Evolutionary conservation across 1,284 basidiomycete species (phyloP), one percentile per base, ranked within the genome.

Genomic region (Ganoderma multipileum): DNA sequence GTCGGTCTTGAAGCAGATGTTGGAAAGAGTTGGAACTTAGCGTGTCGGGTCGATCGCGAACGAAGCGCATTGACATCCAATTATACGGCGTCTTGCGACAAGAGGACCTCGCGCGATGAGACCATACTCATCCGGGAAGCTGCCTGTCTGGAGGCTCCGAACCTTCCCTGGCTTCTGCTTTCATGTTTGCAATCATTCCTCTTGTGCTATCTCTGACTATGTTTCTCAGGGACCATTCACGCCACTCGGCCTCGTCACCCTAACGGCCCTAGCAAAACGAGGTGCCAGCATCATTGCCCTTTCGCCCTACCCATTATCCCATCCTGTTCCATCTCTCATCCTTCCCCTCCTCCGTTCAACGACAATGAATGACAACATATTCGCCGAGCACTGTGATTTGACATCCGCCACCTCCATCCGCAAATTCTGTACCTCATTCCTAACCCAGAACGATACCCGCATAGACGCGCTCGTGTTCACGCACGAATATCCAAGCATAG

Each of bases 221-320:
- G 9, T 20, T 26, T 26, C 50, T 2, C 74, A 93, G 91, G 93
- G 92, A 36, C 91, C 83, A 0, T 92, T 94, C 73, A 91, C 91
- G 1, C 88, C 92, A 2, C 77, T 90, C 26, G 93, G 92, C 3
- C 77, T 94, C 4, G 91, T 89, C 0, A 74, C 93, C 0, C 78
- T 93, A 7, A 87, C 91, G 69, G 80, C 80, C 2, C 79, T 95
- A 3, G 91, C 93, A 1, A 80, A 85, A 67, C 85, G 91, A 60
- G 93, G 93, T 20, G 92, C 92, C 23, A 90, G 91, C 71, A 81
- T 95, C 70, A 91, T 95, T 54, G 89, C 90, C 0, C 84, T 95
- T 12, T 86, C 90, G 0, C 81, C 86, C 0, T 83, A 87, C 55
- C 86, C 89, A 0, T 81, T 91, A 42, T 83, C 88, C 41, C 83